A percentile compares a stretch with the other conserved stretches of the same genome.
Evolutionary conservation across 495 filamentous ascomycete genomes (phyloP).

Genomic region (Letharia lupina): DNA sequence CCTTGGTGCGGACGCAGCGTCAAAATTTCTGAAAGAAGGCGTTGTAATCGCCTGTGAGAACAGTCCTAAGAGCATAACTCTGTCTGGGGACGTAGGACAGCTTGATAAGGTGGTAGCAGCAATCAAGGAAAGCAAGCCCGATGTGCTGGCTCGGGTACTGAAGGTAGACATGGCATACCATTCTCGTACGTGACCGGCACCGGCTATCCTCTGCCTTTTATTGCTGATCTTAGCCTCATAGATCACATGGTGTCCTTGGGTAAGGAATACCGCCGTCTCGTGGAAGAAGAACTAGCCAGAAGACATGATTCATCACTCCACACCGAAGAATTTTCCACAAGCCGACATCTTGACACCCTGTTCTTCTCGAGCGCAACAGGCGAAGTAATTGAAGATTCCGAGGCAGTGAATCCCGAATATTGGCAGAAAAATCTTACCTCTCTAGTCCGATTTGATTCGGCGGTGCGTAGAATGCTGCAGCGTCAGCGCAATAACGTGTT

Average conservation of each 20-base stretch:
- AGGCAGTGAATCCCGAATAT: slow-evolving; percentile 26
- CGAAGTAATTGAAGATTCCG: slow-evolving; percentile 18
- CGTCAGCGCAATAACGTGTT: slow-evolving; percentile 31
- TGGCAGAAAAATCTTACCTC: slow-evolving; percentile 31
- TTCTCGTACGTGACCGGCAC: slow-evolving; percentile 23
- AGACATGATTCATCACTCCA: not conserved
- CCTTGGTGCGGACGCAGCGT: slow-evolving; percentile 27
- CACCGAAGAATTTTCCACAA: not conserved
- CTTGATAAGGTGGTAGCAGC: slow-evolving; percentile 3
- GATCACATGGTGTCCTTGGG: slow-evolving; percentile 28
- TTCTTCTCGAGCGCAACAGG: slow-evolving; percentile 33
- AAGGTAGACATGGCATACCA: slow-evolving; percentile 39
- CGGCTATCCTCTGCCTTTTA: not conserved
- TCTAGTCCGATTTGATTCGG: slow-evolving; percentile 32
- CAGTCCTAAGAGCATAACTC: slow-evolving; percentile 39
- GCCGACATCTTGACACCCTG: not conserved
- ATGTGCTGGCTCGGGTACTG: slow-evolving; percentile 26
- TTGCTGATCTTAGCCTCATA: slow-evolving; percentile 7
- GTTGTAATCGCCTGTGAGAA: slow-evolving; percentile 44
- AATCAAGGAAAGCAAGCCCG: slow-evolving; percentile 24
- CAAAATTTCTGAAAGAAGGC: slow-evolving; percentile 16
- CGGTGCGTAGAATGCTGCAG: slow-evolving; percentile 26
- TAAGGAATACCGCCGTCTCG: slow-evolving; percentile 22
- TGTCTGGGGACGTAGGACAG: slow-evolving; percentile 35
- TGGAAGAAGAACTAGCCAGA: slow-evolving; percentile 22